Conservation (phyloP, 2,329 filamentous ascomycete genomes). For the Cadophora sp. region DNA sequence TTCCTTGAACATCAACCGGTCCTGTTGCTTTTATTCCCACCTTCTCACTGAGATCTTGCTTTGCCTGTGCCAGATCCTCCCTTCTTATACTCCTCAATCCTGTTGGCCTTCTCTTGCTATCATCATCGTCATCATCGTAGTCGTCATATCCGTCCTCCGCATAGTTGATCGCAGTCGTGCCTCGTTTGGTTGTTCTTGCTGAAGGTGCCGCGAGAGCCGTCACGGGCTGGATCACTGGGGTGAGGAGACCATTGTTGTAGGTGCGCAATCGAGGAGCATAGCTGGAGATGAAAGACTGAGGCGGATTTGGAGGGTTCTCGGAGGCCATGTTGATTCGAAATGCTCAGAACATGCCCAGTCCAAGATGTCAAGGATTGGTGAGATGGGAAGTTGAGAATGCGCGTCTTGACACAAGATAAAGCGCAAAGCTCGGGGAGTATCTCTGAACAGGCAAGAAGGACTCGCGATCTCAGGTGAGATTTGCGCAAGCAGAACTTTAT, state of each 20-base stretch:
- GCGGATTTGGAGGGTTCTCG: constrained; percentile 50
- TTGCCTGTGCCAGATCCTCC: constrained; percentile 71
- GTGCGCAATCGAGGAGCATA: constrained; percentile 90
- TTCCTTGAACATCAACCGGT: constrained; percentile 85
- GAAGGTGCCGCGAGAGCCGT: constrained; percentile 68
- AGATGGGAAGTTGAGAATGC: constrained; percentile 27
- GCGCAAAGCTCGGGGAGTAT: constrained; percentile 13
- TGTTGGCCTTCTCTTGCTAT: constrained; percentile 74
- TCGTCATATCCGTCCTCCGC: constrained; percentile 96
- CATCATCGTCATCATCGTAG: constrained; percentile 75
- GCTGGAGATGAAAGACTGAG: constrained; percentile 88
- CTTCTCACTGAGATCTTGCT: constrained; percentile 73
- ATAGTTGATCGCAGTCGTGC: constrained; percentile 96
- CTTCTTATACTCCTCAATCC: constrained; percentile 83
- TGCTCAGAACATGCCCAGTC: constrained; percentile 32
- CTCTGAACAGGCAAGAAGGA: neutral
- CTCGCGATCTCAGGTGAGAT: neutral
- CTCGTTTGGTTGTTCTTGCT: constrained; percentile 92
- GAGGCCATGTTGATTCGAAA: constrained; percentile 36
- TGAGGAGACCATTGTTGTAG: constrained; percentile 91
- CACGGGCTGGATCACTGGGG: constrained; percentile 78
- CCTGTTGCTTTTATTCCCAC: constrained; percentile 80
- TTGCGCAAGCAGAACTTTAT: constrained; percentile 5
- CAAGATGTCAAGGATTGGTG: constrained; percentile 11
- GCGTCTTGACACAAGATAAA: constrained; percentile 12